Evolutionary conservation across 768 basidiomycete species (phyloP).

Genomic region (Tricholoma terreum): DNA sequence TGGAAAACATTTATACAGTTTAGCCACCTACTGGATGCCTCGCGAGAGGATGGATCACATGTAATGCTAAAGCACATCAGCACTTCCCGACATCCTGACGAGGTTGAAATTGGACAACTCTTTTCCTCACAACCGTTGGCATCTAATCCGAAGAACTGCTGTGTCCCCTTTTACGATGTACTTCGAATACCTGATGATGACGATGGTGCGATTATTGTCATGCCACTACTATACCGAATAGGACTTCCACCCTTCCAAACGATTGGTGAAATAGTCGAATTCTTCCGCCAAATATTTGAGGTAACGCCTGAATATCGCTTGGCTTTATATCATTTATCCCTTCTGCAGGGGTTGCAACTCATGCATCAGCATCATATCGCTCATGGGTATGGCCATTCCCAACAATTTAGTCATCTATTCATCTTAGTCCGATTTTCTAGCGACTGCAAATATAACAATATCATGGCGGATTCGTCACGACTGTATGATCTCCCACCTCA

Average conservation of each 20-base stretch:
- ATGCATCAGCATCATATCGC: slow-evolving; percentile 33
- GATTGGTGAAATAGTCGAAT: slow-evolving; percentile 32
- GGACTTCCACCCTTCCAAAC: slow-evolving; percentile 24
- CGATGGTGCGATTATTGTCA: slow-evolving; percentile 15
- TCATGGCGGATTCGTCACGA: not conserved
- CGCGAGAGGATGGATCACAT: slow-evolving; percentile 24
- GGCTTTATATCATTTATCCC: not conserved
- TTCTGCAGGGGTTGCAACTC: slow-evolving; percentile 29
- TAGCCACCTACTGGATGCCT: slow-evolving; percentile 25
- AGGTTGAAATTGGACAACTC: slow-evolving; percentile 24
- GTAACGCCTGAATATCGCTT: slow-evolving; percentile 18
- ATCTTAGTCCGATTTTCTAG: not conserved
- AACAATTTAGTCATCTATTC: not conserved
- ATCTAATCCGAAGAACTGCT: slow-evolving; percentile 24
- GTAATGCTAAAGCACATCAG: slow-evolving; percentile 27
- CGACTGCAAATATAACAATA: slow-evolving; percentile 5
- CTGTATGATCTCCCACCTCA: not conserved
- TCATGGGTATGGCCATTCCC: slow-evolving; percentile 27
- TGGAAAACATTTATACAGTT: not conserved
- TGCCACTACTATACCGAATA: slow-evolving; percentile 17
- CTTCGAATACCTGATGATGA: slow-evolving; percentile 17
- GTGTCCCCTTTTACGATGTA: slow-evolving; percentile 23
- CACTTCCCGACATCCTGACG: slow-evolving; percentile 16
- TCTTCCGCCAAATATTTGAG: slow-evolving; percentile 30
- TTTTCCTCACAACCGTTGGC: slow-evolving; percentile 14